Evolutionary conservation across 768 basidiomycete genomes (phyloP).

Genomic region (Imleria badia): DNA sequence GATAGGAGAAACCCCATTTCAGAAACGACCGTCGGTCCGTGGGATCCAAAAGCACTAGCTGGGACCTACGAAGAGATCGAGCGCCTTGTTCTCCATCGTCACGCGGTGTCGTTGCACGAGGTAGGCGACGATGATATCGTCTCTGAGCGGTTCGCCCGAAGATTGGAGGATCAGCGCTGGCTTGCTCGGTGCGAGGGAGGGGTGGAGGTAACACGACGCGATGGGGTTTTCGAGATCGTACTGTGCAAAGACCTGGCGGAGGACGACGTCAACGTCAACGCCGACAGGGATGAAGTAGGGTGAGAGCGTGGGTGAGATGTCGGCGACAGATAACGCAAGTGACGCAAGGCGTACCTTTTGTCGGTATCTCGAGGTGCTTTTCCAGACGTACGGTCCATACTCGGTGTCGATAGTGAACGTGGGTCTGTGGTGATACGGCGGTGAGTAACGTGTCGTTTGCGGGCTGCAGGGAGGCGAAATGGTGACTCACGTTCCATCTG

Average conservation of each 20-base stretch:
- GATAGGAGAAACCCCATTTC: neutral
- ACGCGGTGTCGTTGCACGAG: conserved; percentile 28
- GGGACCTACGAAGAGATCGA: conserved; percentile 27
- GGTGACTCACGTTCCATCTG: conserved; percentile 24
- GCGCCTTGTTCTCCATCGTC: conserved; percentile 21
- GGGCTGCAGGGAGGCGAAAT: neutral
- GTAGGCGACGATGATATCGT: conserved; percentile 31
- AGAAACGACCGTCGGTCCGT: neutral
- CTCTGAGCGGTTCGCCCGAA: conserved; percentile 26
- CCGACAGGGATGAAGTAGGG: neutral
- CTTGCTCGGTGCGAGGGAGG: neutral
- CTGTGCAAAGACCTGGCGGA: conserved; percentile 23
- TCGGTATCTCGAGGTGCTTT: conserved; percentile 19
- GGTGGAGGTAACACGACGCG: conserved; percentile 23
- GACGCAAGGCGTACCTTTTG: conserved; percentile 17
- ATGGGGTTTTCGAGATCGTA: conserved; percentile 23
- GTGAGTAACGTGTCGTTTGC: neutral
- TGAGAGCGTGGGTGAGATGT: neutral
- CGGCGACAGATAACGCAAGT: neutral
- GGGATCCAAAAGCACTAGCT: neutral
- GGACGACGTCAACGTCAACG: neutral
- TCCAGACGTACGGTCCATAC: conserved; percentile 29
- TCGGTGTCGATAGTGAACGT: conserved; percentile 22
- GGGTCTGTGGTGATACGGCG: conserved; percentile 4
- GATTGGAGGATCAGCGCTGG: conserved; percentile 26